phyloP scores from a whole-genome alignment of 2,329 filamentous ascomycete species.

The Arthrobotrys sinensis region DNA sequence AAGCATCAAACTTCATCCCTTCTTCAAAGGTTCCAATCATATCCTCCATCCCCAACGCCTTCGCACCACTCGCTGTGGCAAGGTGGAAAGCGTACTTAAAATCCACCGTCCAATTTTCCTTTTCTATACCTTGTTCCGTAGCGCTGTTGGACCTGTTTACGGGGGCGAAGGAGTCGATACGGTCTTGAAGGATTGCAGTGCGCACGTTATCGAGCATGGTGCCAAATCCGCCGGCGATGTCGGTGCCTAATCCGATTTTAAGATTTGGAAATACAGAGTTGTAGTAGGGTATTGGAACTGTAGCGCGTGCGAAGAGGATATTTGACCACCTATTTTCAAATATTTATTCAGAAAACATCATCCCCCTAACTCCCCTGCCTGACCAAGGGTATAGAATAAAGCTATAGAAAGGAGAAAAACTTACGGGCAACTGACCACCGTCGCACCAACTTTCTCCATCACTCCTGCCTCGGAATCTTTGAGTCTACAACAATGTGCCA shows the following conservation, averaged over 20 bases:
- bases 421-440: conserved; percentile 63
- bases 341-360: neutral
- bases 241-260: conserved; percentile 63
- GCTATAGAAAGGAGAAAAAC: conserved; percentile 15
- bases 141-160: conserved; percentile 25
- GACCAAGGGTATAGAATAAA: neutral
- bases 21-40: conserved; percentile 62
- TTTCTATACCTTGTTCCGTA: conserved; percentile 10
- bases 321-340: conserved; percentile 61
- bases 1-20: conserved; percentile 63
- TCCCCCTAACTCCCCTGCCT: neutral
- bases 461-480: conserved; percentile 72
- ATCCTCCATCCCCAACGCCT: conserved; percentile 61
- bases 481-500: conserved; percentile 78
- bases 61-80: conserved; percentile 63
- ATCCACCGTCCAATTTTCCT: conserved; percentile 60
- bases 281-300: conserved; percentile 62
- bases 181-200: conserved; percentile 63
- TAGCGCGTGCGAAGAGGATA: conserved; percentile 64
- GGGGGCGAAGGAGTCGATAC: conserved; percentile 61
- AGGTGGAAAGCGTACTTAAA: conserved; percentile 63
- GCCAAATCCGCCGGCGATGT: conserved; percentile 63
- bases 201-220: conserved; percentile 62
- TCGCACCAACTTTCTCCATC: conserved; percentile 58
- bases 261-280: conserved; percentile 48